These are phyloP conservation scores for Cladophialophora chaetospira DNA, from an alignment of 2,329 filamentous ascomycete species.

Conservation along the genomic window DNA sequence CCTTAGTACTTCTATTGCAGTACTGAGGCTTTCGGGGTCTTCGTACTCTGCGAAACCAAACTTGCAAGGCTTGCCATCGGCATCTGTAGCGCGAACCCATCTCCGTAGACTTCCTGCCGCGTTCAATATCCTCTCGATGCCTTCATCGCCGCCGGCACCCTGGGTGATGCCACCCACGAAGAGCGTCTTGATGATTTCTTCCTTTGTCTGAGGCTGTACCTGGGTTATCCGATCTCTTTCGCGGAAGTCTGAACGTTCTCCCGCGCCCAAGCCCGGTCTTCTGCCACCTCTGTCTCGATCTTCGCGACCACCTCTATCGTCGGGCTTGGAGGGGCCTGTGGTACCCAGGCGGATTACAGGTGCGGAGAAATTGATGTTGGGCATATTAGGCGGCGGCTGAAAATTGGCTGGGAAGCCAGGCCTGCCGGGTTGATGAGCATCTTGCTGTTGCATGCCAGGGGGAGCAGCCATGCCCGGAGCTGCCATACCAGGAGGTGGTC, in stretches of 20 bases:
- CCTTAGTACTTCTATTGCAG: conserved; percentile 80
- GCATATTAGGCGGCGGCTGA: conserved; percentile 86
- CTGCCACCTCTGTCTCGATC: conserved; percentile 52
- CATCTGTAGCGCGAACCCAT: conserved; percentile 78
- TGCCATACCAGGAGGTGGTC: conserved; percentile 81
- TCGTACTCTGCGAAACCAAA: conserved; percentile 98
- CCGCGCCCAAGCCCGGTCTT: conserved; percentile 61
- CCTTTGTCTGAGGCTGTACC: conserved; percentile 78
- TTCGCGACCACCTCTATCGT: conserved; percentile 47
- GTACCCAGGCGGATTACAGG: conserved; percentile 93
- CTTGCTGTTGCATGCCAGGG: conserved; percentile 75
- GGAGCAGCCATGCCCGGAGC: conserved; percentile 74
- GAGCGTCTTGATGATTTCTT: conserved; percentile 89
- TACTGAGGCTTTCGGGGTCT: conserved; percentile 81
- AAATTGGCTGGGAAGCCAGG: conserved; percentile 81
- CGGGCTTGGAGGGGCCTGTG: conserved; percentile 64
- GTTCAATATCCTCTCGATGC: conserved; percentile 74
- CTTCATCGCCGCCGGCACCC: conserved; percentile 73
- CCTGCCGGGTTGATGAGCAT: conserved; percentile 73
- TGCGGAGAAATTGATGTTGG: conserved; percentile 97
- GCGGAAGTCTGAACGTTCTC: conserved; percentile 43
- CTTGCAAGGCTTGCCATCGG: conserved; percentile 77
- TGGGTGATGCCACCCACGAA: conserved; percentile 86
- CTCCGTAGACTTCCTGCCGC: conserved; percentile 77
- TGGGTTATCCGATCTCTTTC: conserved; percentile 71